A percentile compares a stretch with the other conserved stretches of the same genome.
Evolutionary conservation across 2,329 filamentous ascomycete species (phyloP).

Genomic region (Penicillium sp.): DNA sequence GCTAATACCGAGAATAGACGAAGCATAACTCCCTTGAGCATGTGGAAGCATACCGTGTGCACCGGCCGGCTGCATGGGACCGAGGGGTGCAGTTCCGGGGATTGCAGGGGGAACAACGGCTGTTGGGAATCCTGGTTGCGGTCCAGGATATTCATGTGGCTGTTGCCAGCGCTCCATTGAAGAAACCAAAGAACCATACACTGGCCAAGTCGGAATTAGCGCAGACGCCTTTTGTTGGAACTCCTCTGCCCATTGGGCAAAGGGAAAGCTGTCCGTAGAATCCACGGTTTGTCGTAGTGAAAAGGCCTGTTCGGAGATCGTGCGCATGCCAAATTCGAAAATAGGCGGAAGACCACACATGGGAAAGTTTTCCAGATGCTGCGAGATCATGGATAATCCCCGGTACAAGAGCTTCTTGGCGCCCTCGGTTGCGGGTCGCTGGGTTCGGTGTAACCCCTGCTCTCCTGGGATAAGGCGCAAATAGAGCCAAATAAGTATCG

Average conservation of each 20-base stretch:
- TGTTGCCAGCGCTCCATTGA: slow-evolving; percentile 31
- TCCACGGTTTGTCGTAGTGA: slow-evolving; percentile 31
- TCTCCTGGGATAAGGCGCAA: slow-evolving; percentile 34
- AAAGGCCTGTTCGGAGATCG: slow-evolving; percentile 37
- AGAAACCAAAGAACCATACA: slow-evolving; percentile 32
- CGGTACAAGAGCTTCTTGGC: slow-evolving; percentile 40
- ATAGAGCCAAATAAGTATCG: slow-evolving; percentile 39
- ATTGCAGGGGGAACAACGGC: neutral
- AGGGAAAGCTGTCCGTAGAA: slow-evolving; percentile 32
- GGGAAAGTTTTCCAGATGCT: slow-evolving; percentile 40
- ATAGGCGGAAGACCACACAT: slow-evolving; percentile 38
- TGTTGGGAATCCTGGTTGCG: slow-evolving; percentile 7
- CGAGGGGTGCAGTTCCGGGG: neutral
- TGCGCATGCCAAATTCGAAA: slow-evolving; percentile 38
- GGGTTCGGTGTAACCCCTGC: slow-evolving; percentile 30
- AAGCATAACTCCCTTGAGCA: slow-evolving; percentile 24
- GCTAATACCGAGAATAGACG: slow-evolving; percentile 33
- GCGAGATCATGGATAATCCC: slow-evolving; percentile 34
- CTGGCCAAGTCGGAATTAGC: slow-evolving; percentile 34
- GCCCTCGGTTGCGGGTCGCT: slow-evolving; percentile 35
- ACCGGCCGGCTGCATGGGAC: slow-evolving; percentile 10
- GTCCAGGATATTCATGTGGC: slow-evolving; percentile 14
- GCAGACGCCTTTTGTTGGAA: slow-evolving; percentile 30
- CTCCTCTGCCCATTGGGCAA: slow-evolving; percentile 35
- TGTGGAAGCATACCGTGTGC: slow-evolving; percentile 10